Evolutionary conservation across 345 rosid species (phyloP).

Genomic region (Camelina laxa): DNA sequence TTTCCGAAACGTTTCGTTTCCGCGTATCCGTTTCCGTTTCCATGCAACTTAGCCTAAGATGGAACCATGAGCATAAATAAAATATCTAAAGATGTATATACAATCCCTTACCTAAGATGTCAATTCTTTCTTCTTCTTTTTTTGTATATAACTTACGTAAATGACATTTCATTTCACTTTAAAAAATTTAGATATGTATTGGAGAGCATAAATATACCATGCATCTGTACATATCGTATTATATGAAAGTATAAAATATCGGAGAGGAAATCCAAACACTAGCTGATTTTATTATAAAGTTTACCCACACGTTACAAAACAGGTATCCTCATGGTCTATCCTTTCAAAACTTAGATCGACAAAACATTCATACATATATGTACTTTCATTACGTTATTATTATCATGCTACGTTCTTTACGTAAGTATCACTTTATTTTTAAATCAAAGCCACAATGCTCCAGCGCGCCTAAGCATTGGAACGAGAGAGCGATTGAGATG

Average conservation of each 20-base stretch:
- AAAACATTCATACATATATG: slow-evolving; percentile 16
- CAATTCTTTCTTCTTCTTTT: neutral
- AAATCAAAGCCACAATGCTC: slow-evolving; percentile 74
- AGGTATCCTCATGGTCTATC: slow-evolving; percentile 22
- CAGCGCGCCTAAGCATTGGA: slow-evolving; percentile 67
- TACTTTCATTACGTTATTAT: neutral
- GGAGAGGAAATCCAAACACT: neutral
- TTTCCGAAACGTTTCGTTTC: too few species aligned
- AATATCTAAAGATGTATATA: too few species aligned
- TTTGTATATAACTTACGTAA: neutral
- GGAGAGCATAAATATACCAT: neutral
- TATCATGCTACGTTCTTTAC: neutral
- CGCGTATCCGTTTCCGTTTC: too few species aligned
- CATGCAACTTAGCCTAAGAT: too few species aligned
- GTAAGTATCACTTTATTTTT: neutral
- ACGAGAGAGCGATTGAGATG: slow-evolving; percentile 69
- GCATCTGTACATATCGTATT: neutral
- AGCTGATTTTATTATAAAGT: neutral
- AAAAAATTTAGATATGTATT: neutral
- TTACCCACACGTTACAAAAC: slow-evolving; percentile 21
- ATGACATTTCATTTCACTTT: neutral
- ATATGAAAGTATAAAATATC: too few species aligned
- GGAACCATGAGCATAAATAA: neutral
- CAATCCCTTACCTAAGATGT: neutral
- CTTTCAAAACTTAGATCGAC: slow-evolving; percentile 15